Evolutionary conservation across 1,284 basidiomycete species (phyloP).

Genomic region (Papiliotrema flavescens): DNA sequence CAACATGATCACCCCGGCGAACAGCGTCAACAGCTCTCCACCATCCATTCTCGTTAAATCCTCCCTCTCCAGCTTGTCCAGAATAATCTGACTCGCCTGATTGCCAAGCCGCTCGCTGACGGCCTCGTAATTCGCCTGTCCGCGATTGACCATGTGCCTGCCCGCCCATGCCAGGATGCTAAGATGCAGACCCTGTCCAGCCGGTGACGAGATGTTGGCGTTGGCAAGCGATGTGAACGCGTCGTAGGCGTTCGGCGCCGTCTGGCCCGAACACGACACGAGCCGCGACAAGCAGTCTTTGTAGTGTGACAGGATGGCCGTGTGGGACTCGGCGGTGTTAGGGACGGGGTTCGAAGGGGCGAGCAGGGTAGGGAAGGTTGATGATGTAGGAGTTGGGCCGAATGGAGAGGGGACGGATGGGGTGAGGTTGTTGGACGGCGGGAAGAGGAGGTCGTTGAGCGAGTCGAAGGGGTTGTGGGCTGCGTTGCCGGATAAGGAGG

Average conservation of each 20-base stretch:
- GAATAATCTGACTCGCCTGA: conserved; percentile 21
- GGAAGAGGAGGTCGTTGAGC: conserved; percentile 8
- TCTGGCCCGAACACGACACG: conserved; percentile 21
- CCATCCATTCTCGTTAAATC: conserved; percentile 5
- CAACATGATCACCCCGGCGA: conserved; percentile 34
- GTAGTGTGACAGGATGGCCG: conserved; percentile 21
- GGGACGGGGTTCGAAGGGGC: conserved; percentile 3
- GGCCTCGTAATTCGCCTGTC: conserved; percentile 30
- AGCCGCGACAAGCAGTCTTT: conserved; percentile 22
- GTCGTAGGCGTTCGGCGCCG: conserved; percentile 18
- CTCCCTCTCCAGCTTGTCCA: conserved; percentile 7
- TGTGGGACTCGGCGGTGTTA: conserved; percentile 5
- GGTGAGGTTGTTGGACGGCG: background rate
- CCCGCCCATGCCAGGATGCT: conserved; percentile 37
- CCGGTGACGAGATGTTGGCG: conserved; percentile 12
- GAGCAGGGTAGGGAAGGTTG: background rate
- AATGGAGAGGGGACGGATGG: background rate
- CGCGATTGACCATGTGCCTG: conserved; percentile 34
- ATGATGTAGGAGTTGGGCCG: background rate
- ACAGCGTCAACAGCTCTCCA: conserved; percentile 26
- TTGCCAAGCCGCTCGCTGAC: conserved; percentile 29
- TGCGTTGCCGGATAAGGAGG: conserved; percentile 12
- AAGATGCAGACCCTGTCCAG: conserved; percentile 28
- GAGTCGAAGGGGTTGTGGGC: conserved; percentile 21
- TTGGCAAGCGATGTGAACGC: conserved; percentile 25